A percentile compares a stretch with the other conserved stretches of the same genome.
phyloP scores from a whole-genome alignment of 345 rosid genomes.

The Laguncularia racemosa region DNA sequence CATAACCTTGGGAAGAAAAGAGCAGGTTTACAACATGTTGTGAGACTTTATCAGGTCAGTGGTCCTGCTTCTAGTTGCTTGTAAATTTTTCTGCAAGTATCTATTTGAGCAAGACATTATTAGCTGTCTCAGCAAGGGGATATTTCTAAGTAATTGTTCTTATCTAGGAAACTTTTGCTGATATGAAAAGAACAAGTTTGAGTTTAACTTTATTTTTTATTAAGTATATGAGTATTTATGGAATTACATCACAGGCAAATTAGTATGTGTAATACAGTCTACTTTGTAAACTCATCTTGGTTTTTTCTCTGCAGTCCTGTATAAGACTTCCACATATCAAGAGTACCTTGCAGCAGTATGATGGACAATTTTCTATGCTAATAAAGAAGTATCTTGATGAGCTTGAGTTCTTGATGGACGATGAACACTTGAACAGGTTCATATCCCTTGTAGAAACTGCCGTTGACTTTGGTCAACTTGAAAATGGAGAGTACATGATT shows the following conservation, averaged over 20 bases:
- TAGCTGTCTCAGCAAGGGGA: too few relatives aligned
- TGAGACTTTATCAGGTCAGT: constrained; percentile 85
- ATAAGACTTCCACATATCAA: constrained; percentile 77
- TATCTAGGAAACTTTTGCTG: too few relatives aligned
- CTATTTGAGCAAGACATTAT: not conserved
- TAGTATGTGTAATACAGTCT: too few relatives aligned
- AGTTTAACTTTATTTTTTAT: too few relatives aligned
- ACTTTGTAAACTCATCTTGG: not conserved
- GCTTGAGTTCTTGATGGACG: constrained; percentile 48
- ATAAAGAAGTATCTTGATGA: constrained; percentile 57
- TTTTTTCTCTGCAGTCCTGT: constrained; percentile 57
- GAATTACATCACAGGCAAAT: too few relatives aligned
- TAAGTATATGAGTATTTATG: too few relatives aligned
- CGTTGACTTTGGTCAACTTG: constrained; percentile 91
- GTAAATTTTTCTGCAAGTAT: not conserved
- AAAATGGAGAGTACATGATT: constrained; percentile 94
- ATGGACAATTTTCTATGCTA: constrained; percentile 57
- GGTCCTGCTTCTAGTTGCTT: not conserved
- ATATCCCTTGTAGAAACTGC: constrained; percentile 78
- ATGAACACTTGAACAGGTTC: constrained; percentile 73
- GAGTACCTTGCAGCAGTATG: constrained; percentile 57
- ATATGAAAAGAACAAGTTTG: too few relatives aligned
- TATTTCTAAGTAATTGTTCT: too few relatives aligned
- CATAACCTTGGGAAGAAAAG: constrained; percentile 59
- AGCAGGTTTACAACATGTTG: constrained; percentile 82